Conservation (phyloP, 2,329 filamentous ascomycete genomes). For the Rasamsonia emersonii region DNA sequence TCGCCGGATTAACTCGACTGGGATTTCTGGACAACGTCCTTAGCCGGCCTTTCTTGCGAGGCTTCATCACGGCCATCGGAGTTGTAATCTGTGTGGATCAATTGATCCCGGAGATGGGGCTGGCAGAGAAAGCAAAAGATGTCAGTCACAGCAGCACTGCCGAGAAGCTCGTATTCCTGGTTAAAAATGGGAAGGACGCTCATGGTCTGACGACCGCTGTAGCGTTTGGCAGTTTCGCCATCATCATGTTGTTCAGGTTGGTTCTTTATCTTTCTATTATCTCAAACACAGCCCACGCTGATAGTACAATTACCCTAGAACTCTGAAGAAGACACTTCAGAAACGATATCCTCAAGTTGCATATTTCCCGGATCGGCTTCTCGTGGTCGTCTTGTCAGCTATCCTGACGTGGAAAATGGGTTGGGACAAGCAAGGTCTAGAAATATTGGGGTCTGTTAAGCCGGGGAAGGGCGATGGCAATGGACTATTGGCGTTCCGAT, state of each 20-base stretch:
- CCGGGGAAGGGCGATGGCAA: conserved; percentile 66
- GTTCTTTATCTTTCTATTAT: conserved; percentile 16
- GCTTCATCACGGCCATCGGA: conserved; percentile 95
- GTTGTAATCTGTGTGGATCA: conserved; percentile 96
- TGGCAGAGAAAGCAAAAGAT: conserved; percentile 58
- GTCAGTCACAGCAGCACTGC: conserved; percentile 77
- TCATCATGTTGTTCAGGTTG: conserved; percentile 86
- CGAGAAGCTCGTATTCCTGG: conserved; percentile 74
- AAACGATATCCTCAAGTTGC: conserved; percentile 71
- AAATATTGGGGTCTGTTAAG: conserved; percentile 73
- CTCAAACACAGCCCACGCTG: background rate
- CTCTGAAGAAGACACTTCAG: conserved; percentile 72
- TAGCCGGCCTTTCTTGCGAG: conserved; percentile 81
- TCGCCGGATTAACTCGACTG: conserved; percentile 73
- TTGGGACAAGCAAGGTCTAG: conserved; percentile 74
- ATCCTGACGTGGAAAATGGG: conserved; percentile 66
- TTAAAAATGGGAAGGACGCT: conserved; percentile 54
- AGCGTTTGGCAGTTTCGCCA: conserved; percentile 67
- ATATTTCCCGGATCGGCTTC: conserved; percentile 83
- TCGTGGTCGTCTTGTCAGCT: conserved; percentile 79
- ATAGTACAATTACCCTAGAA: conserved; percentile 41
- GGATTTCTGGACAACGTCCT: conserved; percentile 93
- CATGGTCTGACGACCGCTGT: conserved; percentile 71
- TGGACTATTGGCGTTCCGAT: conserved; percentile 68
- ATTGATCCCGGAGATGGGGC: conserved; percentile 78